phyloP scores from a whole-genome alignment of 148 eudicot species.

The Rhododendron simsii region DNA sequence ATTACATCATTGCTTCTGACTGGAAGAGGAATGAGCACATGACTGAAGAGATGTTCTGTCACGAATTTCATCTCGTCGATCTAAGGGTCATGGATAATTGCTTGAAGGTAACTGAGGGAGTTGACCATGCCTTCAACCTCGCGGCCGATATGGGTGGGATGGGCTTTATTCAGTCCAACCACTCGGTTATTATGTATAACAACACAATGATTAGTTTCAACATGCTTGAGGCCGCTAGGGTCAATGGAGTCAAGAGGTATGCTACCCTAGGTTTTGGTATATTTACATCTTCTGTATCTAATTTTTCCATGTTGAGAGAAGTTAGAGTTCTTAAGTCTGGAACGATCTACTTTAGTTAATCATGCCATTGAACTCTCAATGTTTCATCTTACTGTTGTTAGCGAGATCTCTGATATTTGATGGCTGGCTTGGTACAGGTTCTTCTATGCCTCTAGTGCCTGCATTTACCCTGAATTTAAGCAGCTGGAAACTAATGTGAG shows the following conservation, averaged over 20 bases:
- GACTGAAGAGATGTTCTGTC: slow-evolving; percentile 25
- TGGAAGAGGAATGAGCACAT: slow-evolving; percentile 29
- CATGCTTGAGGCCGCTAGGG: slow-evolving; percentile 26
- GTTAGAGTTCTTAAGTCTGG: neutral
- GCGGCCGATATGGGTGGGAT: slow-evolving; percentile 30
- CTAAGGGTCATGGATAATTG: slow-evolving; percentile 23
- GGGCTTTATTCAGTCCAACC: slow-evolving; percentile 27
- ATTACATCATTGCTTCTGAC: slow-evolving; percentile 23
- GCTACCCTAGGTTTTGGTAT: neutral
- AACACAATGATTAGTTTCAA: slow-evolving; percentile 27
- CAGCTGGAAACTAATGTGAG: slow-evolving; percentile 60
- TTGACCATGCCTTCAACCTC: slow-evolving; percentile 22
- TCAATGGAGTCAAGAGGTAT: slow-evolving; percentile 24
- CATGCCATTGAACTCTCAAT: neutral
- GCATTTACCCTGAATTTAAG: slow-evolving; percentile 59
- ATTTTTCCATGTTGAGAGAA: neutral
- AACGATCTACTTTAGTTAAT: neutral
- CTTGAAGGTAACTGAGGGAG: slow-evolving; percentile 17
- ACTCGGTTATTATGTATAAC: slow-evolving; percentile 22
- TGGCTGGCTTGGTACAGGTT: slow-evolving; percentile 20
- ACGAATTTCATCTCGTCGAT: slow-evolving; percentile 23
- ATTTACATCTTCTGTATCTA: neutral
- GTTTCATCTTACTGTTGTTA: neutral
- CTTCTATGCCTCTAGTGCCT: slow-evolving; percentile 58
- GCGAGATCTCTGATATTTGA: neutral